A percentile compares a stretch with the other conserved stretches of the same genome.
These are phyloP conservation scores for Halteria grandinella DNA, from an alignment of 73 alveolate genomes.

Conservation along the genomic window DNA sequence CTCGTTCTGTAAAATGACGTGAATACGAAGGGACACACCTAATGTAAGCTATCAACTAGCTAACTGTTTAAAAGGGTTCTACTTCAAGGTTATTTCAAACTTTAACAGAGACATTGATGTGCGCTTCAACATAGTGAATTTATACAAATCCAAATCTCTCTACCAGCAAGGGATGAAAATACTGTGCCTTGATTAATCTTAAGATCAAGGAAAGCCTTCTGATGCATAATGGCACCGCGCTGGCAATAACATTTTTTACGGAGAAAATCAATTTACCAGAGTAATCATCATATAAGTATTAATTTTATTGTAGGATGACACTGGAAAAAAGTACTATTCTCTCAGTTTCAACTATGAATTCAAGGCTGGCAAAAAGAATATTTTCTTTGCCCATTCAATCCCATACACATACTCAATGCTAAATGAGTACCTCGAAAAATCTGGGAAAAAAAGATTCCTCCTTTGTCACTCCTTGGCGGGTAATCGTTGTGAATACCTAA, in stretches of 20 bases:
- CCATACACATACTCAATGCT: slow-evolving; percentile 85
- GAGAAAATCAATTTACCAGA: slow-evolving; percentile 17
- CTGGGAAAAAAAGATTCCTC: neutral
- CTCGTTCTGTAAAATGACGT: slow-evolving; percentile 68
- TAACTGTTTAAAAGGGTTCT: slow-evolving; percentile 67
- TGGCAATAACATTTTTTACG: slow-evolving; percentile 17
- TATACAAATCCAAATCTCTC: slow-evolving; percentile 40
- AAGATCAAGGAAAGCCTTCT: neutral
- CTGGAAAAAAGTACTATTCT: slow-evolving; percentile 48
- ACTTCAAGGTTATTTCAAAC: slow-evolving; percentile 71
- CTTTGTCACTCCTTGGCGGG: slow-evolving; percentile 45
- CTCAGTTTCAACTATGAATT: slow-evolving; percentile 63
- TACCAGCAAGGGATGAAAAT: slow-evolving; percentile 62
- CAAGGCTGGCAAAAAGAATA: slow-evolving; percentile 60
- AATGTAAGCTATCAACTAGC: slow-evolving; percentile 36
- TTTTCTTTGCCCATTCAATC: slow-evolving; percentile 80
- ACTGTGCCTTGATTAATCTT: neutral
- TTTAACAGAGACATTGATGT: slow-evolving; percentile 16
- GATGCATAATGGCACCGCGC: slow-evolving; percentile 3
- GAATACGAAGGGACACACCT: slow-evolving; percentile 74
- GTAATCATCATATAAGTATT: neutral
- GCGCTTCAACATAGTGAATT: slow-evolving; percentile 53
- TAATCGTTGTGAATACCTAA: slow-evolving; percentile 19
- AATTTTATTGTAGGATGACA: neutral
- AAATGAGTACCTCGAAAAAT: slow-evolving; percentile 51